These are phyloP conservation scores for Hymenoscyphus fraxineus DNA, from an alignment of 2,329 filamentous ascomycete species.

Conservation along the genomic window DNA sequence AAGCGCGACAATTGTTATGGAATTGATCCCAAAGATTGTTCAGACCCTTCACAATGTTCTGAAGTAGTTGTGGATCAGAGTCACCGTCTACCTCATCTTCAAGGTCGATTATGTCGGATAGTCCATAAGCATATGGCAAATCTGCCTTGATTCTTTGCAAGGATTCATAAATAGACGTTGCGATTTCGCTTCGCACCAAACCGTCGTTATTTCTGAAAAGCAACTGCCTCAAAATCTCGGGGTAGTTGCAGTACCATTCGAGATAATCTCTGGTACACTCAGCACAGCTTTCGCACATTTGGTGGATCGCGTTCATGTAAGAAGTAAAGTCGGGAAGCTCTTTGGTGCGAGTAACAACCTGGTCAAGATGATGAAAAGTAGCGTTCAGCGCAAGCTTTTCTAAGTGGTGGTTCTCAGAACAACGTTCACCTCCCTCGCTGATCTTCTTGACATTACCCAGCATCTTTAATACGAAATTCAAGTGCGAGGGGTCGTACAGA, in stretches of 20 bases:
- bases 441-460: slow-evolving; percentile 54
- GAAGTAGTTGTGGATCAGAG: slow-evolving; percentile 33
- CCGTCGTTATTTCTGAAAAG: slow-evolving; percentile 58
- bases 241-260: slow-evolving; percentile 55
- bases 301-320: slow-evolving; percentile 50
- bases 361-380: slow-evolving; percentile 65
- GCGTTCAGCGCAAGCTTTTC: slow-evolving; percentile 52
- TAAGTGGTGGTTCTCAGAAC: slow-evolving; percentile 45
- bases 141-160: slow-evolving; percentile 49
- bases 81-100: slow-evolving; percentile 33
- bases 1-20: slow-evolving; percentile 59
- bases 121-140: slow-evolving; percentile 47
- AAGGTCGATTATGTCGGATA: slow-evolving; percentile 30
- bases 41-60: slow-evolving; percentile 44
- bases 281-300: slow-evolving; percentile 47
- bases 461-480: slow-evolving; percentile 61
- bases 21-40: slow-evolving; percentile 59
- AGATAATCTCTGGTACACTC: slow-evolving; percentile 57
- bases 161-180: slow-evolving; percentile 49
- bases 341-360: slow-evolving; percentile 69
- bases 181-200: slow-evolving; percentile 50
- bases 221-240: slow-evolving; percentile 59
- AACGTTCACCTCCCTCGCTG: slow-evolving; percentile 40
- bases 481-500: slow-evolving; percentile 70
- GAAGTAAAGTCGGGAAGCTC: slow-evolving; percentile 60